Conservation (phyloP, 2,329 filamentous ascomycete genomes). For the Biscogniauxia marginata region DNA sequence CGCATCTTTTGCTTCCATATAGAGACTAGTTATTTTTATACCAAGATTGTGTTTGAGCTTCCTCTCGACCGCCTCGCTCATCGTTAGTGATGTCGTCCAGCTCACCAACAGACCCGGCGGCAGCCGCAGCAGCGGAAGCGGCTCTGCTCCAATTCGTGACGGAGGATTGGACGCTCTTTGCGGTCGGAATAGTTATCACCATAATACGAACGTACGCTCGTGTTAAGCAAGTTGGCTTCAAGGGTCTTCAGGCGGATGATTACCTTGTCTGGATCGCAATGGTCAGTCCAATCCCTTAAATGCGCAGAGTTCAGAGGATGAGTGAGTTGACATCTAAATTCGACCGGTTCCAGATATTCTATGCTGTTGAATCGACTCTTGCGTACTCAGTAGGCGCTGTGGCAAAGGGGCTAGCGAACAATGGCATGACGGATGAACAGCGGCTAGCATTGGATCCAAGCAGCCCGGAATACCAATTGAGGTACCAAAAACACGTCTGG, state of each 20-base stretch:
- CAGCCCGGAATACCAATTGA: slow-evolving; percentile 41
- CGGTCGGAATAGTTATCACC: slow-evolving; percentile 14
- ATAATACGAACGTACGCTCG: slow-evolving; percentile 15
- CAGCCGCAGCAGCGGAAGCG: not conserved
- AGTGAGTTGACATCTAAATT: not conserved
- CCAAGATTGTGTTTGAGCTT: not conserved
- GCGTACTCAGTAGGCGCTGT: slow-evolving; percentile 47
- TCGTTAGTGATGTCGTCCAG: not conserved
- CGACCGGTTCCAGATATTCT: slow-evolving; percentile 40
- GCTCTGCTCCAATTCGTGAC: slow-evolving; percentile 10
- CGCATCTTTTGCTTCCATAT: not conserved
- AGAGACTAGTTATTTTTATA: not conserved
- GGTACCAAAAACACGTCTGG: slow-evolving; percentile 6
- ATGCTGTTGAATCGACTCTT: slow-evolving; percentile 46
- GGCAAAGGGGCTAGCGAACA: slow-evolving; percentile 51
- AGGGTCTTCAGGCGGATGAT: slow-evolving; percentile 31
- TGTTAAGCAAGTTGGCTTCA: slow-evolving; percentile 15
- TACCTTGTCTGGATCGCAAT: slow-evolving; percentile 35
- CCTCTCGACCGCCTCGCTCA: not conserved
- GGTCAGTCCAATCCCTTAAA: slow-evolving; percentile 21
- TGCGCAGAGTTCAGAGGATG: not conserved
- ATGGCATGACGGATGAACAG: slow-evolving; percentile 49
- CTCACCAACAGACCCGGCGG: not conserved
- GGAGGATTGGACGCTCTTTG: slow-evolving; percentile 17
- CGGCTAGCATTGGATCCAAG: slow-evolving; percentile 40